Percentiles rank a stretch among this genome's conserved stretches.
Conservation (phyloP, 2,329 filamentous ascomycete species). For the Diaporthe ilicicola region DNA sequence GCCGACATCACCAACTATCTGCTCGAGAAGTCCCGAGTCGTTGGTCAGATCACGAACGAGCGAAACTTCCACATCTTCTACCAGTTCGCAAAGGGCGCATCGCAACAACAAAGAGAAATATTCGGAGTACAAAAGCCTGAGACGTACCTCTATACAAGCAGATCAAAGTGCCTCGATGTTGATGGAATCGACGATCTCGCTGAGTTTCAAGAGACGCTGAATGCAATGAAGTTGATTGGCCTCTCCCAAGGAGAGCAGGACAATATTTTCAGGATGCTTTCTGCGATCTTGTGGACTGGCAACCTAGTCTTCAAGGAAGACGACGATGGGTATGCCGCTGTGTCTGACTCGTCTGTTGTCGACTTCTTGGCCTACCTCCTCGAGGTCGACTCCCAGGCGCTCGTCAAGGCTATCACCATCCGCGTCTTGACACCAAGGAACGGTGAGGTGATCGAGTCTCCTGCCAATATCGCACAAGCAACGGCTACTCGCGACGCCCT, state of each 20-base stretch:
- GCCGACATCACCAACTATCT: conserved; percentile 99
- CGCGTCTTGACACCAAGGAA: conserved; percentile 79
- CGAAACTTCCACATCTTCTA: conserved; percentile 99
- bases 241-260: conserved; percentile 90
- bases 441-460: conserved; percentile 75
- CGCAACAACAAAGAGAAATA: conserved; percentile 83
- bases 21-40: conserved; percentile 92
- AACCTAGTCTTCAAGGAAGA: conserved; percentile 93
- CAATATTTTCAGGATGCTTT: conserved; percentile 94
- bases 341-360: conserved; percentile 88
- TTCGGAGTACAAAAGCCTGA: conserved; percentile 93
- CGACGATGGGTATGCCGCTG: conserved; percentile 85
- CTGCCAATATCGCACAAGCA: conserved; percentile 88
- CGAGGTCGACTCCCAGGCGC: conserved; percentile 81
- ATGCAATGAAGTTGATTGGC: conserved; percentile 96
- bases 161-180: conserved; percentile 93
- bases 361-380: conserved; percentile 95
- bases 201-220: conserved; percentile 88
- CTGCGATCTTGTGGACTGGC: conserved; percentile 91
- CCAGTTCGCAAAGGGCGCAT: conserved; percentile 95
- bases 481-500: conserved; percentile 87
- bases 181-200: conserved; percentile 90
- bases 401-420: conserved; percentile 88
- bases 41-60: conserved; percentile 94
- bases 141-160: conserved; percentile 92